Conservation (phyloP, 2,329 filamentous ascomycete species). For the Diaporthe vexans region DNA sequence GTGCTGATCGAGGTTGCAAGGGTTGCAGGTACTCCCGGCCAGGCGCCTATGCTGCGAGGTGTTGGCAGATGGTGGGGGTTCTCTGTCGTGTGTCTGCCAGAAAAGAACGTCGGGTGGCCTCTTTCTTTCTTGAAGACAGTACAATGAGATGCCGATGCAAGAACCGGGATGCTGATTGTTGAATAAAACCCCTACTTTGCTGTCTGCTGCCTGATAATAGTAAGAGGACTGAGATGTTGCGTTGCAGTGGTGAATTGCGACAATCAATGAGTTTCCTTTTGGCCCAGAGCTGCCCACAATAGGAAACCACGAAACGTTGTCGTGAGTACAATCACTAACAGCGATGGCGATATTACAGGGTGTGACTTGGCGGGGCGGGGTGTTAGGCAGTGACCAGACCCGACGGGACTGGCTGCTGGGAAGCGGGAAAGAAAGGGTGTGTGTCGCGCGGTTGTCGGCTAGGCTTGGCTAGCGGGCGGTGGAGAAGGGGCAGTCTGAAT, state of each 20-base stretch:
- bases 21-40: neutral
- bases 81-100: neutral
- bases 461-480: conserved; percentile 37
- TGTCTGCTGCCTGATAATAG: conserved; percentile 4
- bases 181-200: neutral
- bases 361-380: conserved; percentile 10
- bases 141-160: conserved; percentile 4
- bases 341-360: conserved; percentile 14
- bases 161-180: neutral
- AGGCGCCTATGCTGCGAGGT: neutral
- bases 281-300: conserved; percentile 5
- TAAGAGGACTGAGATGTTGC: conserved; percentile 7
- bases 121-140: neutral
- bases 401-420: neutral
- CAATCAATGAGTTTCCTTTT: conserved; percentile 14
- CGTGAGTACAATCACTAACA: conserved; percentile 37
- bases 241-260: conserved; percentile 25
- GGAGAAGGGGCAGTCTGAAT: conserved; percentile 43
- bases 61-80: neutral
- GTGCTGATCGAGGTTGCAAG: neutral
- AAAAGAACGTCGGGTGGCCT: neutral
- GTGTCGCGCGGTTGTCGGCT: conserved; percentile 19
- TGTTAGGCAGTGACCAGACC: conserved; percentile 38
- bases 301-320: conserved; percentile 20
- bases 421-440: neutral